phyloP scores from a whole-genome alignment of 2,329 filamentous ascomycete genomes.

The Colletotrichum sp. region DNA sequence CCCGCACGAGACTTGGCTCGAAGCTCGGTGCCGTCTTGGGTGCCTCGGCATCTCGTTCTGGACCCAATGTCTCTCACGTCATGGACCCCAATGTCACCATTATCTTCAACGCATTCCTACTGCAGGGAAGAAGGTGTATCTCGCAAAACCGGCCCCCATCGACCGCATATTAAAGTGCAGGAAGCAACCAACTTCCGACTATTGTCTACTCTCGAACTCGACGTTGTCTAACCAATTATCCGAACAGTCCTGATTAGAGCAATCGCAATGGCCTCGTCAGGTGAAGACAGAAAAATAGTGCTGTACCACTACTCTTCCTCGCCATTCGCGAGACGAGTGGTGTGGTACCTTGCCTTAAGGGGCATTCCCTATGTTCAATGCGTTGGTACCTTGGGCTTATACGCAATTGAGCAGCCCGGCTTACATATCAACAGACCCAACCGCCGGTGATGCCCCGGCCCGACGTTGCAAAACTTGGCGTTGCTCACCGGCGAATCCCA shows the following conservation, averaged over 20 bases:
- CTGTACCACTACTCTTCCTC: constrained; percentile 72
- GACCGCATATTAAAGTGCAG: background rate
- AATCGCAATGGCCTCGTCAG: background rate
- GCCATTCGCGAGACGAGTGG: constrained; percentile 66
- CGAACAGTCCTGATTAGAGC: no score
- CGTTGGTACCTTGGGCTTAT: constrained; percentile 45
- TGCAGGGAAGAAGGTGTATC: background rate
- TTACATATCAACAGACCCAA: constrained; percentile 57
- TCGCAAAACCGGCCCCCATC: background rate
- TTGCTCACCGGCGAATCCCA: constrained; percentile 74
- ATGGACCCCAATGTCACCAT: background rate
- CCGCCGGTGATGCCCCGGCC: constrained; percentile 70
- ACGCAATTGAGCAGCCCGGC: background rate
- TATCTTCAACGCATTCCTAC: background rate
- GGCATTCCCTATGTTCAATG: constrained; percentile 72
- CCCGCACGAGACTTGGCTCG: background rate
- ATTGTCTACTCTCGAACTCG: background rate
- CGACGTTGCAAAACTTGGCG: constrained; percentile 64
- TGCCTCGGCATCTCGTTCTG: constrained; percentile 12
- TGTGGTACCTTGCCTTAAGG: constrained; percentile 72
- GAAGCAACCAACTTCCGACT: background rate
- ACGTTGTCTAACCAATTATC: no score
- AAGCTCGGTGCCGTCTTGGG: background rate
- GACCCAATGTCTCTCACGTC: background rate
- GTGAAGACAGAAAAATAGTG: constrained; percentile 43